Evolutionary conservation across 768 basidiomycete species (phyloP).

Genomic region (Lactarius tabidus): DNA sequence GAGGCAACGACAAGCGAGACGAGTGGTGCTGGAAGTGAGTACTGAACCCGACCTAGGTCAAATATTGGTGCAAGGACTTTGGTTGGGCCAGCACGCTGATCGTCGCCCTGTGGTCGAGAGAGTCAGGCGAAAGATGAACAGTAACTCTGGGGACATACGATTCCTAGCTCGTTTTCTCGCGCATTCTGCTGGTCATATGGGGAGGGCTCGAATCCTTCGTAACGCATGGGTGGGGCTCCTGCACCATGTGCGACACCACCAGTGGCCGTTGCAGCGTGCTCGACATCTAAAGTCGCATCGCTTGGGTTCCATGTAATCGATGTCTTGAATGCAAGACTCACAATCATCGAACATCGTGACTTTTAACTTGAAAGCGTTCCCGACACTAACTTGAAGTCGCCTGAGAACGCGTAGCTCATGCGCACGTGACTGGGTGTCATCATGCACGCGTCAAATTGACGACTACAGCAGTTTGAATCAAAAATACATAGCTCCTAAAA

Average conservation of each 20-base stretch:
- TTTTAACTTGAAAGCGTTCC: background rate
- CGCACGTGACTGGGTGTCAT: background rate
- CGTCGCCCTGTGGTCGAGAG: slow-evolving; percentile 32
- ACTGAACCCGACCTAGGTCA: slow-evolving; percentile 86
- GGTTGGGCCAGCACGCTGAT: slow-evolving; percentile 30
- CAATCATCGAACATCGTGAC: slow-evolving; percentile 41
- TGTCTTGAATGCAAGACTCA: slow-evolving; percentile 27
- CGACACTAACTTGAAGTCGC: background rate
- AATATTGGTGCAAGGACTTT: slow-evolving; percentile 57
- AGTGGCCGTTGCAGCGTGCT: slow-evolving; percentile 64
- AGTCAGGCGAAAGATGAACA: slow-evolving; percentile 14
- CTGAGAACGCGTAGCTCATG: background rate
- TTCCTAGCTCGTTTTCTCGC: slow-evolving; percentile 38
- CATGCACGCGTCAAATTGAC: background rate
- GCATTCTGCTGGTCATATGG: slow-evolving; percentile 52
- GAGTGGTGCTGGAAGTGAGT: slow-evolving; percentile 80
- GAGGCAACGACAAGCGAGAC: slow-evolving; percentile 80
- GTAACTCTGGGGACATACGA: slow-evolving; percentile 11
- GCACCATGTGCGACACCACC: slow-evolving; percentile 34
- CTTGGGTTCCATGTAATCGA: slow-evolving; percentile 7
- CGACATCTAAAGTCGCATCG: slow-evolving; percentile 58
- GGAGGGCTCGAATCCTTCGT: slow-evolving; percentile 85
- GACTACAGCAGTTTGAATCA: slow-evolving; percentile 6
- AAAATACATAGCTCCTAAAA: slow-evolving; percentile 16
- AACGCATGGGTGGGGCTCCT: slow-evolving; percentile 55